Conservation (phyloP, 768 basidiomycete genomes). For the Auriscalpium orientale region DNA sequence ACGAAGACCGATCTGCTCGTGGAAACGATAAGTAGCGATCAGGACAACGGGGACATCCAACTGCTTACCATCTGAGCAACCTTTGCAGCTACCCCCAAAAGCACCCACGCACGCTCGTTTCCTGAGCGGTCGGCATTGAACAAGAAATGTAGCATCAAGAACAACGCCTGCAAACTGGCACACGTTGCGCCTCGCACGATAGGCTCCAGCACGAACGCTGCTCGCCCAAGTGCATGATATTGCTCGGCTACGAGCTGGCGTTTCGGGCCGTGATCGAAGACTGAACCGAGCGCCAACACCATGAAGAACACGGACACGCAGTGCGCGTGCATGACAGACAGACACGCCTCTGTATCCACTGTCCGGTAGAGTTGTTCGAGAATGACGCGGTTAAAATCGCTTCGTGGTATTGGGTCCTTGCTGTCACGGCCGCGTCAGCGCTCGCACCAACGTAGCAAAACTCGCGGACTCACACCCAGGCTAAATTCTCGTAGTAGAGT, state of each 20-base stretch:
- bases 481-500: constrained; percentile 37
- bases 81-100: constrained; percentile 36
- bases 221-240: constrained; percentile 42
- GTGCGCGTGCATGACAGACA: constrained; percentile 36
- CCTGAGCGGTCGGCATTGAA: constrained; percentile 11
- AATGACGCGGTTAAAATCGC: constrained; percentile 35
- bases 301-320: constrained; percentile 46
- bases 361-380: constrained; percentile 36
- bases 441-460: no score
- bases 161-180: constrained; percentile 40
- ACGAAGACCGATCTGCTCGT: constrained; percentile 46
- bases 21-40: background rate
- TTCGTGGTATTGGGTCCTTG: constrained; percentile 36
- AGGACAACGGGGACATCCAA: no score
- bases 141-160: constrained; percentile 35
- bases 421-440: constrained; percentile 18
- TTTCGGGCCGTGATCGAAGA: constrained; percentile 36
- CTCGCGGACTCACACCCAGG: constrained; percentile 38
- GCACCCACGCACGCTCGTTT: constrained; percentile 41
- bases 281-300: constrained; percentile 38
- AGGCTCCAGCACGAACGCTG: constrained; percentile 38
- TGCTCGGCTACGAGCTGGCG: constrained; percentile 17
- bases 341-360: constrained; percentile 20
- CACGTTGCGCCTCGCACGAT: constrained; percentile 37
- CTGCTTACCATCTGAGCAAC: constrained; percentile 34